Base-by-base conservation (phyloP, 2,329 filamentous ascomycete species). In the Orbilia javanica region DNA sequence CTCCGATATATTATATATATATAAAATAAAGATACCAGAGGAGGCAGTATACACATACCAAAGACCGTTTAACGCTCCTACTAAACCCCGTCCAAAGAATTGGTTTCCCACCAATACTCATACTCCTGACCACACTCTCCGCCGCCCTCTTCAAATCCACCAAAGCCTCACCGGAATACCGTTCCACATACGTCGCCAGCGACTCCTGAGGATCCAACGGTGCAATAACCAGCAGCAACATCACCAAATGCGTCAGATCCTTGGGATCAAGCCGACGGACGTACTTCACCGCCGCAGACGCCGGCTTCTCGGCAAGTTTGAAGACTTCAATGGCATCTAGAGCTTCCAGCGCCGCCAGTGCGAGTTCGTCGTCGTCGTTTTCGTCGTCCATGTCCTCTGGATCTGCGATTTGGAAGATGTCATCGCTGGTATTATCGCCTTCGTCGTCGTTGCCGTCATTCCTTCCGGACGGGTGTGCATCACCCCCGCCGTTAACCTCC, bases 201-300 rank as follows among this genome's bases (percentile, higher is more conserved):
- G 86, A 89, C 82, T 93, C 90, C 81, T 92, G 90, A 0, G 88
- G 84, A 55, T 87, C 86, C 4, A 93, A 84, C 0, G 91, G 91
- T 0, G 91, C 89, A 39, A 89, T 85, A 7, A 93, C 84, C 0
- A 93, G 85, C 11, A 94, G 85, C 3, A 94, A 85, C 88, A 92
- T 91, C 31, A 93, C 84, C 6, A 94, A 84, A 81, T 89, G 90
- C 52, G 90, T 87, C 70, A 93, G 89, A 82, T 93, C 93, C 82
- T 93, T 91, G 0, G 89, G 88, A 0, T 92, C 91, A 63, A 94
- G 91, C 80, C 92, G 63, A 25, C 70, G 89, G 31, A 90, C 89
- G n/a, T 88, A 87, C 50, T 89, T 87, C 0, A 8, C n/a, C 8
- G 15, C 18, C n/a, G 15, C 4, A 4, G 89, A 87, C 2, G 86